phyloP scores from a whole-genome alignment of 2,329 filamentous ascomycete species.

The Dothideomycetes sp. region DNA sequence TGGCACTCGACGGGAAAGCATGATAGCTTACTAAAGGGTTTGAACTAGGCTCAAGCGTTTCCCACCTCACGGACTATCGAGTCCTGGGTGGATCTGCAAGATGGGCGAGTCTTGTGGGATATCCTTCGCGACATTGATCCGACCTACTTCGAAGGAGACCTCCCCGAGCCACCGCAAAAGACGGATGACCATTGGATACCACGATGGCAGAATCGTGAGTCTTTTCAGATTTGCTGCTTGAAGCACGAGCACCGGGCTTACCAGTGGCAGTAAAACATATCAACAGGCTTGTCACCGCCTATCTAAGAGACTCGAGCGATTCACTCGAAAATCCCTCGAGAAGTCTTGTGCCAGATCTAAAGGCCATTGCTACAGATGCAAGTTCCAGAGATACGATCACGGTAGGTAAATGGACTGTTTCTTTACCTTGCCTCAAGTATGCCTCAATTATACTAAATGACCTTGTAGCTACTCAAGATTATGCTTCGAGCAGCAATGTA shows the following conservation, averaged over 20 bases:
- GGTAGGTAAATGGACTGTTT: conserved; percentile 15
- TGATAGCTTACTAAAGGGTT: background rate
- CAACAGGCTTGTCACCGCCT: conserved; percentile 36
- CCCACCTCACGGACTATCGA: conserved; percentile 5
- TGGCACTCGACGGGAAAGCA: background rate
- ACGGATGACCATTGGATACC: conserved; percentile 38
- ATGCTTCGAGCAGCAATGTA: conserved; percentile 38
- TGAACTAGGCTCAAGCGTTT: conserved; percentile 7
- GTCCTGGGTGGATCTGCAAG: conserved; percentile 22
- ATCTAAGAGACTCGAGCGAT: conserved; percentile 35
- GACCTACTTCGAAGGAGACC: conserved; percentile 36
- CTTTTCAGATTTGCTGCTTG: too few species aligned
- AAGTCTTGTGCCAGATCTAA: conserved; percentile 33
- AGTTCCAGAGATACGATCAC: conserved; percentile 24
- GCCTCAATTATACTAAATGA: too few species aligned
- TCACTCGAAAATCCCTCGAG: conserved; percentile 26
- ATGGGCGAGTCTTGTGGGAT: conserved; percentile 36
- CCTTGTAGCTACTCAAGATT: conserved; percentile 33
- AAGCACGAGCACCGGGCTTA: too few species aligned
- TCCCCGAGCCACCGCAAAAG: conserved; percentile 33
- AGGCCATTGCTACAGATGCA: conserved; percentile 36
- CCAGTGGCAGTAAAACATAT: conserved; percentile 36
- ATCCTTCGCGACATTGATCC: conserved; percentile 36
- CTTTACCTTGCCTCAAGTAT: background rate
- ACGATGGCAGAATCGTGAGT: conserved; percentile 36